These are phyloP conservation scores for Cryptococcus hybrid DNA, from an alignment of 1,284 basidiomycete genomes.

Conservation along the genomic window DNA sequence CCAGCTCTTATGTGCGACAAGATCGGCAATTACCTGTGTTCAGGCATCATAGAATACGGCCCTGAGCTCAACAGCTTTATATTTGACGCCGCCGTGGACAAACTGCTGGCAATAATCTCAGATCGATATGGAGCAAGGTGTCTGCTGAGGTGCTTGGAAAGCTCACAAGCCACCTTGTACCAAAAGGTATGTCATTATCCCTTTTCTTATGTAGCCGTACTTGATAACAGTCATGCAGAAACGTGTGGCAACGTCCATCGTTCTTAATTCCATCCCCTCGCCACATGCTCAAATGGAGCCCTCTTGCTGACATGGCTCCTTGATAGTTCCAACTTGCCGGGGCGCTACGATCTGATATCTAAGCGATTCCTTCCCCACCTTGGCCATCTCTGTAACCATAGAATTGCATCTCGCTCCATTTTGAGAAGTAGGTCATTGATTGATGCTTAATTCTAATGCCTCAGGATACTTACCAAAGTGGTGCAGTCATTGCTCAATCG, in stretches of 20 bases:
- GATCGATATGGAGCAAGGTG: slow-evolving; percentile 91
- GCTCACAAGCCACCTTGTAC: slow-evolving; percentile 73
- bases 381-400: slow-evolving; percentile 95
- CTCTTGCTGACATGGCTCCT: slow-evolving; percentile 94
- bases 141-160: slow-evolving; percentile 95
- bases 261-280: slow-evolving; percentile 95
- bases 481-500: slow-evolving; percentile 76
- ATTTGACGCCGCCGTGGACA: slow-evolving; percentile 96
- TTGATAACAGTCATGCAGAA: slow-evolving; percentile 53
- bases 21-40: slow-evolving; percentile 93
- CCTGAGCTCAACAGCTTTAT: slow-evolving; percentile 90
- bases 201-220: not conserved
- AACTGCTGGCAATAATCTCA: slow-evolving; percentile 97
- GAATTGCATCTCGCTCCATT: slow-evolving; percentile 90
- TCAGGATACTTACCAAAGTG: not conserved
- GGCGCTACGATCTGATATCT: slow-evolving; percentile 86
- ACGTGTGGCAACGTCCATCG: slow-evolving; percentile 87
- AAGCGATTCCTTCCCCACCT: slow-evolving; percentile 95
- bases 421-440: slow-evolving; percentile 58
- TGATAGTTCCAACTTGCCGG: slow-evolving; percentile 88
- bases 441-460: not conserved
- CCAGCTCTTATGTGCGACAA: slow-evolving; percentile 93
- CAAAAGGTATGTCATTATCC: slow-evolving; percentile 60
- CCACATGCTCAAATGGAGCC: slow-evolving; percentile 96
- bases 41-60: slow-evolving; percentile 85